Base-by-base conservation (phyloP, 1,284 basidiomycete species). In the Naganishia sp. region DNA sequence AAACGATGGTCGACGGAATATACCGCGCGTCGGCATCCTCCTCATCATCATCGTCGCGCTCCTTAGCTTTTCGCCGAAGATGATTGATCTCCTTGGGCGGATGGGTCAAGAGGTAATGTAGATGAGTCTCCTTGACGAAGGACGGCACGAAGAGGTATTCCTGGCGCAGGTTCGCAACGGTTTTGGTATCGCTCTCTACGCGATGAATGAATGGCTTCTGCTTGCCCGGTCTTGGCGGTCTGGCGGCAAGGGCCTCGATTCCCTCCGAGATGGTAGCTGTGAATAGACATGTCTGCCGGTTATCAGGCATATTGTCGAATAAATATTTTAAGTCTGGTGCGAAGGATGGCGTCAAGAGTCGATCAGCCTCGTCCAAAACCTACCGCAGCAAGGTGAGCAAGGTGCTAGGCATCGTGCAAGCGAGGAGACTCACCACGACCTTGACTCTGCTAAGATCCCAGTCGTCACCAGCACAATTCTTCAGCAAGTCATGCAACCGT, bases 341-440 rank as follows among this genome's bases (percentile, higher is more conserved):
- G 75, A 99, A 99, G 0, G 93, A 94, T 0, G 90, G 83, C 0
- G 92, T 93, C 43, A 99, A 83, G 52, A 99, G 82, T 33, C 95
- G 84, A 81, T 99, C 96, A 0, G 96, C 96, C 82, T 99, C 95
- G 78, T 99, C 95, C 6, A 99, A 84, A 2, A 97, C 87, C 91
- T 94, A 72, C 15, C 13, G 3, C 13, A 18, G 15, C 23, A 15
- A 23, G 31, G 28, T 48, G 28, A 31, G 33, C 16, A 48, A 9
- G 2, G 18, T 36, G 16, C 39, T 45, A 23, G 52, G n/a, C 42
- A 53, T 18, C 6, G 0, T 11, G 50, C 16, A n/a, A 18, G 9
- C 46, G 21, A 55, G 25, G 6, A 16, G 44, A 80, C 85, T 70
- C 73, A 93, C 94, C 75, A 99, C 79, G 70, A 92, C 94, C 74